Base-by-base conservation (phyloP, 371 early-diverging fungal genomes). In the Syncephalastrum monosporum region DNA sequence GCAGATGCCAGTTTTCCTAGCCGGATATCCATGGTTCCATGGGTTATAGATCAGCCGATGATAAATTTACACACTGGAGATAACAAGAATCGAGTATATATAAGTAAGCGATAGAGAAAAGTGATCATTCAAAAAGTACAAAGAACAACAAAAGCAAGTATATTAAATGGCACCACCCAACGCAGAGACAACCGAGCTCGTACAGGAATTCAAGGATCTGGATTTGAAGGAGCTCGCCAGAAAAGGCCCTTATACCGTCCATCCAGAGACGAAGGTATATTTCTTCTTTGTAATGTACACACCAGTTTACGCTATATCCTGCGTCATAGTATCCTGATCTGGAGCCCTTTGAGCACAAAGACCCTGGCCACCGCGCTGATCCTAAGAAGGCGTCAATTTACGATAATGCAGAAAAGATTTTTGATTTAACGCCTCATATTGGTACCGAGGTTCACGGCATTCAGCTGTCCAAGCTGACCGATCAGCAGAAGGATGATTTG, bases 401-500 rank as follows among this genome's bases (percentile, higher is more conserved):
- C 48, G 60, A 63, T 53, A 69, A 63, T 19, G 80, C 72, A 29
- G 67, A 69, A 53, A 76, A 77, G 69, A 60, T 72, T 23, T 68
- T 74, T 56, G 81, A 83, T 19, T 64, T 82, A 42, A 59, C 77
- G 0, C 80, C 75, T 23, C 72, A 72, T 55, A 69, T 83, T 52
- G 84, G 84, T 25, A 80, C 84, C 21, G 84, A 83, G 59, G 49
- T 83, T 43, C 77, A 72, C 24, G 72, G 79, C 24, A 53, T 80
- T 50, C 72, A 68, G 43, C 57, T 74, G 42, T 52, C 52, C 7
- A 50, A 81, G 55, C 69, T 86, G 63, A 77, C 67, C 16, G 85
- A 82, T 14, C 72, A 77, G 41, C 85, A 84, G 48, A 64, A 77
- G 55, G 76, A 80, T 23, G 85, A 85, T 44, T 69, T 84, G 41